These are phyloP conservation scores for Paraleonurus japonicus DNA, from an alignment of 257 asterid species.

Conservation along the genomic window DNA sequence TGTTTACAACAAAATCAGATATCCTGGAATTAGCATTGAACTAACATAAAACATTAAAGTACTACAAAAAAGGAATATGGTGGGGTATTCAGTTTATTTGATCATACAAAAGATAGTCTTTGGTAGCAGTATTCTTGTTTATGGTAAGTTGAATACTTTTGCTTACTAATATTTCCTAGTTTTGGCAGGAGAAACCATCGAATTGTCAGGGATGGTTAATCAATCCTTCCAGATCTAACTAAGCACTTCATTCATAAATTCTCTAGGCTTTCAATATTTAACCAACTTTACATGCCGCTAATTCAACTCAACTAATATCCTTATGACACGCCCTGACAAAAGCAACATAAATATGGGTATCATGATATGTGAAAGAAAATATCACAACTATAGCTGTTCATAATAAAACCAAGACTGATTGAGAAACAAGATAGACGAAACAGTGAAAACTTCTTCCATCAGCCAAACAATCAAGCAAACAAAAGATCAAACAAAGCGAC, in stretches of 20 bases:
- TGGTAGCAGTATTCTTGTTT: neutral
- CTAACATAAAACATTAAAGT: neutral
- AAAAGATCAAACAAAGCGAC: neutral
- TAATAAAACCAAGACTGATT: neutral
- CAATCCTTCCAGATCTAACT: constrained; percentile 20
- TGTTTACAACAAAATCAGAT: neutral
- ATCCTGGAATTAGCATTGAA: neutral
- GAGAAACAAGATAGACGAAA: neutral
- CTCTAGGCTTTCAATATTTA: constrained; percentile 3
- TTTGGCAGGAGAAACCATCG: neutral
- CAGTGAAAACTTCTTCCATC: constrained; percentile 9
- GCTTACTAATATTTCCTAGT: neutral
- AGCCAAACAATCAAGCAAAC: constrained; percentile 1
- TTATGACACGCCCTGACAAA: neutral
- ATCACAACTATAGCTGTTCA: neutral
- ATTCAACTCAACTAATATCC: constrained; percentile 9
- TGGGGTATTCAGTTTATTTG: neutral
- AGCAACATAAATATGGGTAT: neutral
- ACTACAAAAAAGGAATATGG: neutral
- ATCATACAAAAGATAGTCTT: neutral
- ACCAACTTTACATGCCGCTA: constrained; percentile 6
- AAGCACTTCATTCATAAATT: constrained; percentile 14
- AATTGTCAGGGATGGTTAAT: neutral
- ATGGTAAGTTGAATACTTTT: neutral
- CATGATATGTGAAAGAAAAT: neutral